Base-by-base conservation (phyloP, 2,329 filamentous ascomycete genomes). In the Magnaporthales sp. region DNA sequence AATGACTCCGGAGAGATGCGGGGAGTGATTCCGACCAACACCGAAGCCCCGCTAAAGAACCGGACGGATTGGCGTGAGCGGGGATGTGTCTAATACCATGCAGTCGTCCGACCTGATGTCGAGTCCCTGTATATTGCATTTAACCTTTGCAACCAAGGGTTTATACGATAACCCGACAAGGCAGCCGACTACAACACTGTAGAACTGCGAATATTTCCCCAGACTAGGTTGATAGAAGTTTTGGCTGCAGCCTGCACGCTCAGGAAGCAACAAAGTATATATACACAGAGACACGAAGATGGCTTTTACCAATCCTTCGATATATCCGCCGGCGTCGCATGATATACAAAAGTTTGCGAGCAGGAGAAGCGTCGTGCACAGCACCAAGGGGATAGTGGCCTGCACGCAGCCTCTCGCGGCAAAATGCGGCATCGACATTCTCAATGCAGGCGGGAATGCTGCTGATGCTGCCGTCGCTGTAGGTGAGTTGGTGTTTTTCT, bases 341-440 rank as follows among this genome's bases (percentile, higher is more conserved):
- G 78, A 80, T 67, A 88, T 91, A 73, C 80, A 83, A 68, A 84
- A 85, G 69, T 74, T 73, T 74, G 79, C 91, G 10, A 94, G 92
- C 70, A 86, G 94, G 51, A 85, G 94, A 69, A 97, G 93, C 72
- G 92, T 95, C 27, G 91, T 97, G 10, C 92, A 98, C 75, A 96
- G 92, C 75, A 92, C 90, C 1, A 89, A 93, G 73, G 93, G 92
- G 46, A 96, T 98, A 67, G 91, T 97, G 62, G 86, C 92, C 26
- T 95, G 90, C 74, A 91, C 92, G 0, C 93, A 97, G 74, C 93
- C 94, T 15, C 82, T 97, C 62, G 94, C 94, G 5, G 90, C 90
- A 27, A 90, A 91, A 77, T 95, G 92, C 67, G 94, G 94, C 24
- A 85, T 97, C 63, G 86, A 89, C 66, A 83, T 97, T 32, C 80